Evolutionary conservation across 495 filamentous ascomycete genomes (phyloP).

Genomic region (Chlorociboria aeruginascens): DNA sequence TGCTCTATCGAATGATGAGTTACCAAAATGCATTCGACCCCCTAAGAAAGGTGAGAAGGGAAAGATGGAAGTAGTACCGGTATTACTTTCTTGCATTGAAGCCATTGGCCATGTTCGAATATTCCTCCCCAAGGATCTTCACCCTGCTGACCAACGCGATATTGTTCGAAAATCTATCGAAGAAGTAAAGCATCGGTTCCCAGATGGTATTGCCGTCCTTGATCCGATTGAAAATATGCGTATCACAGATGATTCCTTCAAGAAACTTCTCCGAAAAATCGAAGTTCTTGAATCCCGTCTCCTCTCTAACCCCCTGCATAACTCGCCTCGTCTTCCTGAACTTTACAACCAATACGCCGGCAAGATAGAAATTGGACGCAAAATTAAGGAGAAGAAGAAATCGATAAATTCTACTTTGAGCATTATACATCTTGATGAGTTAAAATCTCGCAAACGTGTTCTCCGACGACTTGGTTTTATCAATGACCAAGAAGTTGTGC

Average conservation of each 20-base stretch:
- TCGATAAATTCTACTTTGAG: constrained; percentile 70
- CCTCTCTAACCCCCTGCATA: constrained; percentile 79
- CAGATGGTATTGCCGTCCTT: constrained; percentile 78
- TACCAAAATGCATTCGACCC: constrained; percentile 53
- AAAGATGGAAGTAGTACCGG: constrained; percentile 75
- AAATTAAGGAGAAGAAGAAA: constrained; percentile 82
- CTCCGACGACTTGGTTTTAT: constrained; percentile 92
- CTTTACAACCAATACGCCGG: constrained; percentile 73
- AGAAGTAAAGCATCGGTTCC: constrained; percentile 73
- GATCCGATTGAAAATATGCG: constrained; percentile 94
- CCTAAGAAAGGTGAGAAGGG: constrained; percentile 51
- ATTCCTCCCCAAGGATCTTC: constrained; percentile 65
- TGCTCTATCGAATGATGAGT: constrained; percentile 44
- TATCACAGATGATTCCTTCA: constrained; percentile 85
- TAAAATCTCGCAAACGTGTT: constrained; percentile 94
- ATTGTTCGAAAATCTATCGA: constrained; percentile 51
- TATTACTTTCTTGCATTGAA: constrained; percentile 72
- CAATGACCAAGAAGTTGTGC: constrained; percentile 84
- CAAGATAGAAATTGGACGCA: constrained; percentile 61
- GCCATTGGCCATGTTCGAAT: constrained; percentile 66
- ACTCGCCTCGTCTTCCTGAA: constrained; percentile 67
- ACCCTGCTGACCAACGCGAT: constrained; percentile 47
- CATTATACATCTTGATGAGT: constrained; percentile 85
- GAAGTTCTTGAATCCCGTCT: constrained; percentile 90
- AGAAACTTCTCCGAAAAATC: constrained; percentile 87